Evolutionary conservation across 2,329 filamentous ascomycete genomes (phyloP).

Genomic region (Neocatenulostroma microsporum): DNA sequence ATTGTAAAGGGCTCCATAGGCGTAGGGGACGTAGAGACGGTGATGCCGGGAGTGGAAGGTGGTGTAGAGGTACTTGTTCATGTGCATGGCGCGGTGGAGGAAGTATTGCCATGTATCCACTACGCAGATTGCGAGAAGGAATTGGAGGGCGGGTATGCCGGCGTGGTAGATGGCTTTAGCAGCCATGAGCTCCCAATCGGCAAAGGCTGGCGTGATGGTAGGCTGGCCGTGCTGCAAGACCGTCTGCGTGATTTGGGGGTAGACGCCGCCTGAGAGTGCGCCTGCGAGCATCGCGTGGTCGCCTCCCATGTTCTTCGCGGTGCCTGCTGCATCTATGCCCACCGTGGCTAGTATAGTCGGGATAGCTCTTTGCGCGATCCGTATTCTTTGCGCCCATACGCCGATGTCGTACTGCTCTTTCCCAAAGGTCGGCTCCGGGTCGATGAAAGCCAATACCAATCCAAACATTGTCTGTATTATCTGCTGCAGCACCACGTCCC

Average conservation of each 20-base stretch:
- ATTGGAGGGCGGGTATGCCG: slow-evolving; percentile 68
- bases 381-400: slow-evolving; percentile 77
- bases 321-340: slow-evolving; percentile 65
- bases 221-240: slow-evolving; percentile 46
- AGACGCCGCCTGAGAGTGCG: slow-evolving; percentile 69
- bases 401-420: slow-evolving; percentile 80
- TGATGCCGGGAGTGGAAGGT: slow-evolving; percentile 94
- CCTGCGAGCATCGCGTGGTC: slow-evolving; percentile 68
- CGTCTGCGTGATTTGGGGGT: slow-evolving; percentile 58
- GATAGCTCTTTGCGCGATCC: slow-evolving; percentile 69
- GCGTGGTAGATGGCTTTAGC: slow-evolving; percentile 76
- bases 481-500: slow-evolving; percentile 80
- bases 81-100: slow-evolving; percentile 89
- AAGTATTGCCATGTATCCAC: slow-evolving; percentile 99
- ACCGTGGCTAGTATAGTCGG: slow-evolving; percentile 62
- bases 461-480: slow-evolving; percentile 74
- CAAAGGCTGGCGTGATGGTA: slow-evolving; percentile 60
- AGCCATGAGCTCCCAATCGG: slow-evolving; percentile 67
- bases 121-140: slow-evolving; percentile 63
- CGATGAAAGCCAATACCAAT: slow-evolving; percentile 59
- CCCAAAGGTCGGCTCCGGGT: slow-evolving; percentile 65
- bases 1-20: slow-evolving; percentile 94
- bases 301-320: slow-evolving; percentile 66
- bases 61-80: slow-evolving; percentile 93
- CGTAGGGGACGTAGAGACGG: slow-evolving; percentile 93